Base-by-base conservation (phyloP, 2,329 filamentous ascomycete genomes). In the Diaporthe sp. region DNA sequence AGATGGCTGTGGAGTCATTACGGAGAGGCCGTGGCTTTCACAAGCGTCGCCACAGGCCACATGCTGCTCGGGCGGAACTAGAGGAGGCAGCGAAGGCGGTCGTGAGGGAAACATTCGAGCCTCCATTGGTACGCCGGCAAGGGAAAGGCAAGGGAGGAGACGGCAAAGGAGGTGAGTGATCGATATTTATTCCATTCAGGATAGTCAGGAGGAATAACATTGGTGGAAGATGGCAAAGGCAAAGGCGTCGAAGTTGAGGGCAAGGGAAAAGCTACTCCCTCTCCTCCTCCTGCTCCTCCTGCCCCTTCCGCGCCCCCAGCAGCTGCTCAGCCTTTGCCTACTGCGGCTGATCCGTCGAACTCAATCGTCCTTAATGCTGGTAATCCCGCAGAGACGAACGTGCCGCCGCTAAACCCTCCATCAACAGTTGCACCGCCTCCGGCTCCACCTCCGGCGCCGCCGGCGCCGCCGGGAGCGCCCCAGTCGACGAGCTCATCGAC, bases 161-260 rank as follows among this genome's bases (percentile, higher is more conserved):
- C 28, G 64, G 64, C 22, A 67, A 67, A 67, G 64, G 64, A 67
- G 45, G 64, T 67, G 30, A 67, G 64, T 67, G 64, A 67, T 67
- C 64, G 30, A 67, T 15, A 52, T 67, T 52, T 52, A 7, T 67
- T 67, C 64, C 64, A 10, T 45, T 52, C 64, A 52, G 28, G 45
- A 28, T 13, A n/a, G n/a, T 22, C 45, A 67, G 64, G 45, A 67
- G 64, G 64, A 67, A 67, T 67, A 52, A 67, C 64, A 52, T 19
- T 52, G 45, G 45, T 67, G 64, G 45, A 67, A 52, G 64, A 52
- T 64, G 60, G 60, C 40, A 64, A 50, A 38, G 42, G 42, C 42
- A 47, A 47, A 47, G 42, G 42, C 42, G 22, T 22, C 42, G 42
- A 47, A 7, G 42, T 17, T 22, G 42, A 22, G 19, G 42, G 42